Percentiles rank a stretch among this genome's conserved stretches.
Conservation (phyloP, 1,284 basidiomycete genomes). For the Cutaneotrichosporon sp. region DNA sequence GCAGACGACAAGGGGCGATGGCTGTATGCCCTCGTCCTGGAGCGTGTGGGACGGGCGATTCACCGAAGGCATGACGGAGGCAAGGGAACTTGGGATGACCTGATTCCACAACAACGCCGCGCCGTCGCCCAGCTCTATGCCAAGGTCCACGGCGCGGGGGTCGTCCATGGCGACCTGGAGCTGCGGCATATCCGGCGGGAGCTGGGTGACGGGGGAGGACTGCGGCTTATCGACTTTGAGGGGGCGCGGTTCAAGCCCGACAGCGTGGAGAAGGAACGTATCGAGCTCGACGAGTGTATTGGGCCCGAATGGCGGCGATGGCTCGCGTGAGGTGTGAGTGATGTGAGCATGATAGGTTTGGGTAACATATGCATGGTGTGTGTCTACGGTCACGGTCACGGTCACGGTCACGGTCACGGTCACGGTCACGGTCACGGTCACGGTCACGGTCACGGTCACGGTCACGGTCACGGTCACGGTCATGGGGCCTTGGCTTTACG, state of each 20-base stretch:
- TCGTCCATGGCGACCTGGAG: slow-evolving; percentile 9
- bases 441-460: too few species aligned
- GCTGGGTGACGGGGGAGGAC: background rate
- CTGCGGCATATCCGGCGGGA: slow-evolving; percentile 6
- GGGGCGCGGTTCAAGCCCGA: background rate
- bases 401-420: too few species aligned
- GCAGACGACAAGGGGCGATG: slow-evolving; percentile 2
- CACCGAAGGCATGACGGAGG: slow-evolving; percentile 2
- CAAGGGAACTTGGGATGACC: background rate
- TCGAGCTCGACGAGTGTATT: slow-evolving; percentile 6
- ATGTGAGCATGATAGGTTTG: background rate
- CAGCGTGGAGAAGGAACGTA: background rate
- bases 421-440: too few species aligned
- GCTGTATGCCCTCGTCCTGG: slow-evolving; percentile 9
- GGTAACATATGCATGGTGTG: background rate
- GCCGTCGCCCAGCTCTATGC: slow-evolving; percentile 7
- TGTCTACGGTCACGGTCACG: background rate
- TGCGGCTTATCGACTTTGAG: slow-evolving; percentile 9
- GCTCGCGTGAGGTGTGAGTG: background rate
- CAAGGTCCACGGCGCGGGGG: background rate
- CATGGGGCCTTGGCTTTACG: too few species aligned
- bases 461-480: too few species aligned
- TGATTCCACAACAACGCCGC: slow-evolving; percentile 7
- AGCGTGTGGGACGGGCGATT: slow-evolving; percentile 8
- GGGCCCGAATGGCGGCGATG: slow-evolving; percentile 6